phyloP scores from a whole-genome alignment of 73 alveolate species.

The Paramecium sexaurelia region DNA sequence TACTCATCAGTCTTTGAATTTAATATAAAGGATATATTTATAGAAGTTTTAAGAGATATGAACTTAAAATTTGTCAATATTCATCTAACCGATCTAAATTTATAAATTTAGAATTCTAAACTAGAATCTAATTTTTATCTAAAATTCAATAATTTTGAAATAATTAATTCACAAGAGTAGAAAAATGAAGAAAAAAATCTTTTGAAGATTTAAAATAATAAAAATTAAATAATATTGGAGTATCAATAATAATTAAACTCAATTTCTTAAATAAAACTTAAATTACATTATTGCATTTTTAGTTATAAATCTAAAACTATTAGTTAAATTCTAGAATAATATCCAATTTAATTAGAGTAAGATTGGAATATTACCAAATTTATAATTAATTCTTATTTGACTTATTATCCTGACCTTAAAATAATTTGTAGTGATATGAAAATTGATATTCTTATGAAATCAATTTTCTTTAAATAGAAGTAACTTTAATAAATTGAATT shows the following conservation, averaged over 20 bases:
- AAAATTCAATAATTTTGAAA: neutral
- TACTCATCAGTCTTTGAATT: neutral
- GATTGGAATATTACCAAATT: neutral
- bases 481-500: neutral
- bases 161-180: neutral
- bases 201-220: neutral
- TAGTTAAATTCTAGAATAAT: neutral
- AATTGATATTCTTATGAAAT: neutral
- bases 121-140: too few relatives aligned
- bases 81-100: neutral
- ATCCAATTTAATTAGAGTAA: neutral
- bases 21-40: neutral
- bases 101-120: too few relatives aligned
- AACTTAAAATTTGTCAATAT: neutral
- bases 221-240: neutral
- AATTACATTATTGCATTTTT: neutral
- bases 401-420: neutral
- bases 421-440: neutral
- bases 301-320: neutral
- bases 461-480: neutral
- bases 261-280: neutral
- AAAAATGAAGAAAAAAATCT: neutral
- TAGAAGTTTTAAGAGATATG: neutral
- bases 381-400: neutral
- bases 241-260: neutral